Evolutionary conservation across 2,329 filamentous ascomycete species (phyloP), one percentile per base, ranked within the genome.

Genomic region (Pseudogymnoascus sp.): DNA sequence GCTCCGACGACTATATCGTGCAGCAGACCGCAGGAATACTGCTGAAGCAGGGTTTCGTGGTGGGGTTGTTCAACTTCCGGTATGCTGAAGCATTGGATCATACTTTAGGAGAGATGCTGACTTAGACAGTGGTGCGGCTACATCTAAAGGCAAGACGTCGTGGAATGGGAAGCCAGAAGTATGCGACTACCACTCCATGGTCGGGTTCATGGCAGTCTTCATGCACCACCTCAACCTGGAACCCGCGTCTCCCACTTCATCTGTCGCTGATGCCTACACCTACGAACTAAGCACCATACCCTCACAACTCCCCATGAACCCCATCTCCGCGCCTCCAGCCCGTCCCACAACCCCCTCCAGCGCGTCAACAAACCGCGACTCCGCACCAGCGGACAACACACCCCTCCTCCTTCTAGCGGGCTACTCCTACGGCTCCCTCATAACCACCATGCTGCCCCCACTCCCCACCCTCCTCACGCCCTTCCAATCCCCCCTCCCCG

Each of bases 1-100:
- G 80, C 74, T 95, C 87, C 73, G 90, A 98, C 73, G 93, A 98
- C 73, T 83, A 84, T 0, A 81, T 96, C 0, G 88, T 98, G 1
- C 80, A 7, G 77, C 90, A 2, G 85, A 84, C 0, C 78, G 79
- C 67, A 14, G 65, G 62, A 1, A 82, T 88, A 65, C 79, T 96
- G 54, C 75, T 96, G n/a, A 78, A 81, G 4, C 77, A 81, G 62
- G 90, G 90, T 1, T 96, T 85, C 71, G 74, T 96, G 1, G 89
- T 97, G 2, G 88, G 83, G 6, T 96, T 92, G 0, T 97, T 98
- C 76, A 97, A 98, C 73, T 97, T 98, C 74, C 84, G 93, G 90
- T 93, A 54, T 31, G 14, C 4, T 16, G 25, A 51, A 54, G 25
- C 25, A 16, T 54, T 54, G 23, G 78, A 62, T 67, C 19, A 23